Percentiles rank a stretch among this genome's conserved stretches.
Conservation (phyloP, 306 rosid genomes). For the Prinsepia uniflora region DNA sequence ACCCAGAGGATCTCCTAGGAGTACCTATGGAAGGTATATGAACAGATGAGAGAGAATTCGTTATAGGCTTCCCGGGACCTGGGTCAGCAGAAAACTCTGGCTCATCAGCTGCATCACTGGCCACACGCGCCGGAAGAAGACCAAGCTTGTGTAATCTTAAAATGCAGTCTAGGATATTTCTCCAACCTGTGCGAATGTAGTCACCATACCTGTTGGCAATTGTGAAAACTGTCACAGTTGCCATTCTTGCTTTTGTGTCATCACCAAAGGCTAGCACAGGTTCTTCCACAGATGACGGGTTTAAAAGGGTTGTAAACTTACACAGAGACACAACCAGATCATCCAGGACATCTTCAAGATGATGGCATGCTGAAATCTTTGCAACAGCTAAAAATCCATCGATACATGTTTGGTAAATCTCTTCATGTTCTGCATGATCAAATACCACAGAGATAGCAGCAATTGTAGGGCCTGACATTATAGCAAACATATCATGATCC, state of each 20-base stretch:
- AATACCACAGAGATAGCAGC: conserved; percentile 98
- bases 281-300: conserved; percentile 82
- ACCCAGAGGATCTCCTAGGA: conserved; percentile 89
- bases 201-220: conserved; percentile 95
- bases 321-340: conserved; percentile 97
- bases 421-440: conserved; percentile 96
- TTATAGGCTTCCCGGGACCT: conserved; percentile 66
- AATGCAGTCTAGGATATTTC: conserved; percentile 94
- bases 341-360: conserved; percentile 97
- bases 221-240: conserved; percentile 87
- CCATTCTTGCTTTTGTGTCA: conserved; percentile 93
- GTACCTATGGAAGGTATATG: conserved; percentile 79
- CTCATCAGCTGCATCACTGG: conserved; percentile 93
- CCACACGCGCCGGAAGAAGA: conserved; percentile 96
- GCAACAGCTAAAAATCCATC: conserved; percentile 95
- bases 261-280: conserved; percentile 93
- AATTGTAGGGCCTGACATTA: conserved; percentile 96
- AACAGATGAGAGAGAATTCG: conserved; percentile 76
- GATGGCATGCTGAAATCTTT: conserved; percentile 95
- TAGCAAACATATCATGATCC: conserved; percentile 94
- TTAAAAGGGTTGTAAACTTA: conserved; percentile 90
- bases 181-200: conserved; percentile 94
- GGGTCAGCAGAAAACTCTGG: conserved; percentile 75
- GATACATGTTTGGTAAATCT: conserved; percentile 87
- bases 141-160: conserved; percentile 93